phyloP scores from a whole-genome alignment of 2,329 filamentous ascomycete genomes.

The Colletotrichum tofieldiae region DNA sequence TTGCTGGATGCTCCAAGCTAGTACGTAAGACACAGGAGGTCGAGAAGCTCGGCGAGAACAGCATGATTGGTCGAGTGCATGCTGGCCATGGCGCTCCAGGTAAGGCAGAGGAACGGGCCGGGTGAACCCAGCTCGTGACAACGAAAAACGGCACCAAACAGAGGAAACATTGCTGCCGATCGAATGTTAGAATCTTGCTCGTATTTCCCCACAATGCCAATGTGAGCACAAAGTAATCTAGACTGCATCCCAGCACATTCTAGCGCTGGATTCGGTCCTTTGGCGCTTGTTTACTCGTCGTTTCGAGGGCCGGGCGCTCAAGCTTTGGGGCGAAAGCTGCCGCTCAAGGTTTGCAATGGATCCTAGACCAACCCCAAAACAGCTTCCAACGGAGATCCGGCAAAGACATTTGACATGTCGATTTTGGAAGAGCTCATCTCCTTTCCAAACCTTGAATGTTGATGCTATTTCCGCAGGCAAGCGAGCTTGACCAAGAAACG shows the following conservation, averaged over 20 bases:
- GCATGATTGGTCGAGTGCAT: background rate
- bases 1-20: background rate
- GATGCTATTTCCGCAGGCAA: background rate
- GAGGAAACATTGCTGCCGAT: background rate
- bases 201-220: background rate
- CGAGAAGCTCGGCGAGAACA: background rate
- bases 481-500: background rate
- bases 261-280: background rate
- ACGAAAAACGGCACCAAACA: background rate
- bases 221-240: background rate
- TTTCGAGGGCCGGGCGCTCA: background rate
- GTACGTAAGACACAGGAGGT: background rate
- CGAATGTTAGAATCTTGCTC: background rate
- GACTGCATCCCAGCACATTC: background rate
- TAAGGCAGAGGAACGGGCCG: background rate
- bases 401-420: background rate
- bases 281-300: slow-evolving; percentile 3
- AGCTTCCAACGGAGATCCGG: background rate
- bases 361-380: background rate
- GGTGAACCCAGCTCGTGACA: background rate
- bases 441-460: background rate
- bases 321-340: background rate
- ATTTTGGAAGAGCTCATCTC: background rate
- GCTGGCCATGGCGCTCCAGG: background rate
- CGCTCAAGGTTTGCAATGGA: slow-evolving; percentile 5